Base-by-base conservation (phyloP, 1,284 basidiomycete genomes). In the Cryptococcus sp. region DNA sequence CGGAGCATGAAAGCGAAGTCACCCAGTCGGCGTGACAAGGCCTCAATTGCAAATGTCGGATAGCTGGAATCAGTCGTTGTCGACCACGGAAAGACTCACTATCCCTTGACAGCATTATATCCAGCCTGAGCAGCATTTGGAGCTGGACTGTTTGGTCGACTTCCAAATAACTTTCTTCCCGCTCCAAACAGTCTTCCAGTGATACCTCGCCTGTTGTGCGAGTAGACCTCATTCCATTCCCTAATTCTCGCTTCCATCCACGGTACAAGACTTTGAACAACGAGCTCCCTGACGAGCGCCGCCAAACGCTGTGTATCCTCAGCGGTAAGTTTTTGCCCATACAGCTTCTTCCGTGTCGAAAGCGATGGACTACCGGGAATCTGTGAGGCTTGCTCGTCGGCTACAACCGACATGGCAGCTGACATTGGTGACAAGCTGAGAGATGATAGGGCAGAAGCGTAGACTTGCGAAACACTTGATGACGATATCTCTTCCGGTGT, bases 201-300 rank as follows among this genome's bases (percentile, higher is more conserved):
- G 21, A 97, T 85, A 11, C 96, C 81, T 32, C 89, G 81, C 45
- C 91, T 82, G 21, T 86, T 89, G 16, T 88, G 87, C 18, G 86
- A 84, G 66, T 88, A 93, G 80, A 81, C 81, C 77, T 98, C 94
- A 69, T 96, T 96, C 88, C 91, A 96, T 54, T 96, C 89, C 44
- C 91, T 70, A 1, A 96, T 86, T 65, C 85, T 86, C 61, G 87
- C 87, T 76, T 98, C 94, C 89, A 98, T 92, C 86, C 88, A 97
- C 0, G 94, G 94, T 3, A 98, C 76, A 32, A 98, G 77, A 63
- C 87, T 92, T 82, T 91, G 91, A 3, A 87, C 85, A 2, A 91
- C 82, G 60, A 98, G 86, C 70, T 98, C 94, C 42, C 93, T 82
- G 5, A 91, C 82, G 61, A 98, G 91, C 41, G 83, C 82, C 0